Base-by-base conservation (phyloP, 169 alveolate genomes). In the Cryptosporidium ryanae region DNA sequence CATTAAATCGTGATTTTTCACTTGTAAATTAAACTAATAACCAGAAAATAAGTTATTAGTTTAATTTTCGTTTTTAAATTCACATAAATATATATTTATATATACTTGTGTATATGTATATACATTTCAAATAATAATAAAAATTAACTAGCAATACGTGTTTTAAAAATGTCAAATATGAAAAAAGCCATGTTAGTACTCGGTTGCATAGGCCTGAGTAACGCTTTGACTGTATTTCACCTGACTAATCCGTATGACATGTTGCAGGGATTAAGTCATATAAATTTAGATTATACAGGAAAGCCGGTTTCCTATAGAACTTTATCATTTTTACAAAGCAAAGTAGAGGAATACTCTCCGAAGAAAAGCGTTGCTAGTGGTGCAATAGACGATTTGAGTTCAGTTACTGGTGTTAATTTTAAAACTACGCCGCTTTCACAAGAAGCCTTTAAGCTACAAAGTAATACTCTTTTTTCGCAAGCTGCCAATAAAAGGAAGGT, bases 241-340 rank as follows among this genome's bases (percentile, higher is more conserved):
- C 27, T 76, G 23, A 76, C 87, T 12, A 76, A 76, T 64, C 87
- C 87, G 34, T 76, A 44, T 59, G 87, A 76, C 48, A 32, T 76
- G 43, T 32, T 76, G 29, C 87, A 76, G n/a, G 71, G 87, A 1
- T 76, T 76, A 50, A 76, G 87, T 25, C 87, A 76, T 25, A 63
- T 18, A 1, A 76, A 76, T 18, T 44, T 76, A 7, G 87, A 76
- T 32, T 23, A 17, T 21, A 76, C 31, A 21, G 23, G 61, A n/a
- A 70, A 76, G 7, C 87, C 87, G 23, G 71, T 76, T 76, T 76
- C 87, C 17, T 63, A 76, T 23, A 76, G 54, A 44, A 76, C 87
- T 17, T 59, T 76, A 27, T n/a, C 64, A 27, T 76, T 76, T 61
- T 15, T 76, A n/a, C 87, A 76, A 32, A 65, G 25, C 13, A 55